Evolutionary conservation across 108 stramenopile species (phyloP), one percentile per base, ranked within the genome.

Genomic region (Epithemia pelagica): DNA sequence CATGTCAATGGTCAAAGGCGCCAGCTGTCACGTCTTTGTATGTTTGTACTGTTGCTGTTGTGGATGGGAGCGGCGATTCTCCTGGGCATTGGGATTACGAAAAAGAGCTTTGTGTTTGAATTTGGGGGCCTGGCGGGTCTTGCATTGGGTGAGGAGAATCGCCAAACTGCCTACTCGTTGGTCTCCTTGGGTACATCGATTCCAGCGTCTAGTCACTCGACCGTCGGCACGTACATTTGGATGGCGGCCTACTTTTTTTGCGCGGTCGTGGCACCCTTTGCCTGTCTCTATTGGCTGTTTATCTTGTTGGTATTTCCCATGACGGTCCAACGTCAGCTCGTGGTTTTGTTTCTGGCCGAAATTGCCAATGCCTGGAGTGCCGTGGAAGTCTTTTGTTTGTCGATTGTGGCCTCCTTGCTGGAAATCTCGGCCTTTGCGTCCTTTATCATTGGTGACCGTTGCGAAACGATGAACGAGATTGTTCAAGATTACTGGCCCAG

Each of bases 361-460:
- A 77, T 96, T 20, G 67, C 85, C 24, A 95, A 90, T 58, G 90
- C 90, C 21, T 96, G 95, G 95, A 82, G 84, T 52, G 93, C 93
- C 2, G 74, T 95, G 28, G 95, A 96, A 65, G 95, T 96, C 2
- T 96, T 96, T 69, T 68, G 86, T 0, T 69, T 96, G 10, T 78
- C 82, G 46, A 84, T 91, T 37, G 64, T 86, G 20, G 93, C 86
- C 5, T 85, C 92, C 0, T 58, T 96, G 51, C 58, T 91, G 28
- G 82, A 96, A 63, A 88, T 94, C 32, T 79, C 86, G 7, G 85
- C 81, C 24, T 92, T 95, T 70, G 83, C 95, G 15, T 68, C 78
- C 0, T 92, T 92, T 54, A 91, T 95, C 61, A 84, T 95, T 64
- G 91, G 88, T 20, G 72, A 89, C 63, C 81, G 77, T 24, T 95